Percentiles rank a stretch among this genome's conserved stretches.
Evolutionary conservation across 2,329 filamentous ascomycete genomes (phyloP).

Genomic region (Scleromitrula shiraiana): DNA sequence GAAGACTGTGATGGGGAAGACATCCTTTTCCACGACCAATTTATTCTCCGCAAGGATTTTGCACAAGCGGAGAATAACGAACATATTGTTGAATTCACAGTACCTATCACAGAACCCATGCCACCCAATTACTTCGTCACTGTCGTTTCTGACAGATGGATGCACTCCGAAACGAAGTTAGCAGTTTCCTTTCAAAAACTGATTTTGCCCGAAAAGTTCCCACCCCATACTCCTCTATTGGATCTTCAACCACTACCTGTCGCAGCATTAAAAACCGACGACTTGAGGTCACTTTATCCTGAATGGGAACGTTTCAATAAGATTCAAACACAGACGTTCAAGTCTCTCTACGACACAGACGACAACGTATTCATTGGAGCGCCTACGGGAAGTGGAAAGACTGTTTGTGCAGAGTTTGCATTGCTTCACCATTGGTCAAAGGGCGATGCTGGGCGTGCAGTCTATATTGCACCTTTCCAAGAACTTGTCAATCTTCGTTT

Average conservation of each 20-base stretch:
- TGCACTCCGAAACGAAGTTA: conserved; percentile 92
- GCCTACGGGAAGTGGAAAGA: conserved; percentile 94
- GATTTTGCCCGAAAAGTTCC: conserved; percentile 90
- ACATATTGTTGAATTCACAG: conserved; percentile 91
- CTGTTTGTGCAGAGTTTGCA: conserved; percentile 91
- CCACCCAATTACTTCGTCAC: conserved; percentile 98
- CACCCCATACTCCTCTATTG: conserved; percentile 82
- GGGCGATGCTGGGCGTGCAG: conserved; percentile 63
- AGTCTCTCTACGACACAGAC: conserved; percentile 81
- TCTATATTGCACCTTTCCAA: conserved; percentile 93
- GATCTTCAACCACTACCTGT: conserved; percentile 89
- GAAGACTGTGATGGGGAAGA: conserved; percentile 98
- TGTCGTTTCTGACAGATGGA: conserved; percentile 91
- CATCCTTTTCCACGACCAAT: conserved; percentile 89
- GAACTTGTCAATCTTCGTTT: conserved; percentile 78
- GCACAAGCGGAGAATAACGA: conserved; percentile 80
- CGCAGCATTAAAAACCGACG: conserved; percentile 76
- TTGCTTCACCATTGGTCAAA: conserved; percentile 81
- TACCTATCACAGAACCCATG: conserved; percentile 95
- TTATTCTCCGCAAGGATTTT: conserved; percentile 84
- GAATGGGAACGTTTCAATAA: conserved; percentile 89
- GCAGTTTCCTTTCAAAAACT: conserved; percentile 93
- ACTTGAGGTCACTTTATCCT: conserved; percentile 75
- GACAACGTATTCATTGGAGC: conserved; percentile 91
- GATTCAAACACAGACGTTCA: conserved; percentile 95